Evolutionary conservation across 179 eudicot species (phyloP).

Genomic region (Gypsophila paniculata): DNA sequence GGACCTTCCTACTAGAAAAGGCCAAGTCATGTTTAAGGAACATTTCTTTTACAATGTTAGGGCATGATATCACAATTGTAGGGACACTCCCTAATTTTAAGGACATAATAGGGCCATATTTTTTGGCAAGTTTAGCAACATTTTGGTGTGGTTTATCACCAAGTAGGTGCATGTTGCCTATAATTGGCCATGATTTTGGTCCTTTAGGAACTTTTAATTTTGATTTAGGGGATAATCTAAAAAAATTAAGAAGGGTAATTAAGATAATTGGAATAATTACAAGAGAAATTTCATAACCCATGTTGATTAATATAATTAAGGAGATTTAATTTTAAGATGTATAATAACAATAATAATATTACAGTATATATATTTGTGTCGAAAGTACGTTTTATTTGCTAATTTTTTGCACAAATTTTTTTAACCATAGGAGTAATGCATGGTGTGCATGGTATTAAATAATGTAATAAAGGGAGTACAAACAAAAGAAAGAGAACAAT

Average conservation of each 20-base stretch:
- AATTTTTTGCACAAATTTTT: no score
- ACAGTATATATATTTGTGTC: no score
- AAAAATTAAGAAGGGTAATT: background rate
- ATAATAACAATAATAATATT: background rate
- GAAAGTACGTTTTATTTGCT: no score
- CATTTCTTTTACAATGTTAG: slow-evolving; percentile 28
- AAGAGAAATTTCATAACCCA: background rate
- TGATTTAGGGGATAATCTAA: background rate
- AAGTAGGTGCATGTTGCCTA: slow-evolving; percentile 39
- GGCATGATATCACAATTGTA: slow-evolving; percentile 32
- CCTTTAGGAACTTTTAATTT: slow-evolving; percentile 34
- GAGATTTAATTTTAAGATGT: background rate
- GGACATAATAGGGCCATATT: slow-evolving; percentile 28
- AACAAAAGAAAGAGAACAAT: background rate
- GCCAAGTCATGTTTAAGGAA: slow-evolving; percentile 26
- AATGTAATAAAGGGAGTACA: background rate
- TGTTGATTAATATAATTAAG: background rate
- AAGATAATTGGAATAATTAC: background rate
- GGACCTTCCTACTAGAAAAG: slow-evolving; percentile 25
- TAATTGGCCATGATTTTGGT: slow-evolving; percentile 39
- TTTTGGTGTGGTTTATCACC: slow-evolving; percentile 37
- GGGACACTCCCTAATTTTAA: slow-evolving; percentile 32
- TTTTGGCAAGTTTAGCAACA: slow-evolving; percentile 29
- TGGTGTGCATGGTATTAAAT: no score
- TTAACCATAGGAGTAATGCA: no score